Evolutionary conservation across 441 rosid species (phyloP).

Genomic region (Erysimum cheiri): DNA sequence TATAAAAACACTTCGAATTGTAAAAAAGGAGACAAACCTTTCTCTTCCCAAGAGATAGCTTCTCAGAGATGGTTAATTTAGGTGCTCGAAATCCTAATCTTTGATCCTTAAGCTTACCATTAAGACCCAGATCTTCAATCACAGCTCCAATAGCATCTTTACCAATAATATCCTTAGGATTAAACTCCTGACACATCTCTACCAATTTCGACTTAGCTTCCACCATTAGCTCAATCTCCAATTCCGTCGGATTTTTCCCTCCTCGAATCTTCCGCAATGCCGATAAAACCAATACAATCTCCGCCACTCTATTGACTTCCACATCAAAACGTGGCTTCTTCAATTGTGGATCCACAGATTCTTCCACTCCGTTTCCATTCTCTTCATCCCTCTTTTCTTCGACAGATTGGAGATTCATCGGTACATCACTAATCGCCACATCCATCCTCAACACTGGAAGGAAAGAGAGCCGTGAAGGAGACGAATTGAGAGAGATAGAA

Average conservation of each 20-base stretch:
- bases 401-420: slow-evolving; percentile 32
- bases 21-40: slow-evolving; percentile 59
- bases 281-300: slow-evolving; percentile 86
- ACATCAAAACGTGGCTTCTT: slow-evolving; percentile 51
- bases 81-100: slow-evolving; percentile 69
- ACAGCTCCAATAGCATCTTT: slow-evolving; percentile 67
- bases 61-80: slow-evolving; percentile 77
- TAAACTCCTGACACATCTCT: slow-evolving; percentile 59
- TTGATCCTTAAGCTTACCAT: slow-evolving; percentile 70
- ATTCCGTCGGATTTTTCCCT: slow-evolving; percentile 75
- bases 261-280: slow-evolving; percentile 79
- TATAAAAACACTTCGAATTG: not conserved
- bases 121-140: slow-evolving; percentile 90
- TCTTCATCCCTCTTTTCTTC: slow-evolving; percentile 41
- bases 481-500: slow-evolving; percentile 17
- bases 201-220: slow-evolving; percentile 82
- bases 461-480: slow-evolving; percentile 25
- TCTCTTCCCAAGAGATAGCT: slow-evolving; percentile 60
- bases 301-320: slow-evolving; percentile 74
- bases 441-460: slow-evolving; percentile 47
- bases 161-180: slow-evolving; percentile 72
- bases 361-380: slow-evolving; percentile 37
- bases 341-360: slow-evolving; percentile 29
- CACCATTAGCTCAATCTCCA: slow-evolving; percentile 74
- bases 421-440: slow-evolving; percentile 36